Base-by-base conservation (phyloP, 2,329 filamentous ascomycete genomes). In the Byssoonygena ceratinophila region DNA sequence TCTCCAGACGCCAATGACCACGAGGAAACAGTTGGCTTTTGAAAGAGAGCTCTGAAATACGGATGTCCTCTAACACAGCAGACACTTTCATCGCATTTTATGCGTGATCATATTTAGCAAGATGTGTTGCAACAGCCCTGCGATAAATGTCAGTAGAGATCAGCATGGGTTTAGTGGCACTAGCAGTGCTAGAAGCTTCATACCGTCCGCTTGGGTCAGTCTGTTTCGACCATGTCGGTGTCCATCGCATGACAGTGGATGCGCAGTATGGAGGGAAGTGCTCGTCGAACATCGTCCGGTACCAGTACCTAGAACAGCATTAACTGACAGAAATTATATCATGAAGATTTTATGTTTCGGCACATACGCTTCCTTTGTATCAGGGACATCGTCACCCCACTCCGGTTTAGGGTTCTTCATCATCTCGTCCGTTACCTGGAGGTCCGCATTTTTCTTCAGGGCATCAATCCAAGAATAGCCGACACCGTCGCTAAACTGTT, bases 391-490 rank as follows among this genome's bases (percentile, higher is more conserved):
- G 63, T 74, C 73, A 47, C 89, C 91, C 94, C 94, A 98, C 71
- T 96, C 88, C 11, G 87, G 81, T 79, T 95, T 96, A 58, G 92
- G 91, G 80, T 94, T 91, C 78, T 90, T 89, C 85, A 97, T 88
- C 83, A 94, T 90, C 77, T 97, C 91, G 66, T 98, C 91, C 16
- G 87, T 94, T 52, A 98, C 85, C 53, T 92, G 81, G 59, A 83
- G 70, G 73, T 94, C 89, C 31, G 92, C 92, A 64, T 85, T 87
- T 72, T 97, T 92, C 79, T 96, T 97, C 63, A 98, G 81, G 5
- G 84, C 86, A 66, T 98, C 92, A 66, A 98, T 98, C 92, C 92
- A 98, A 58, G 92, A 90, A 74, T 98, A 98, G 54, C 92, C 92
- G 54, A 98, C 92, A 68, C 92, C 94, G 64, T 98, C 94, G 54